Conservation (phyloP, 2,329 filamentous ascomycete species). For the Fonsecaea nubica region DNA sequence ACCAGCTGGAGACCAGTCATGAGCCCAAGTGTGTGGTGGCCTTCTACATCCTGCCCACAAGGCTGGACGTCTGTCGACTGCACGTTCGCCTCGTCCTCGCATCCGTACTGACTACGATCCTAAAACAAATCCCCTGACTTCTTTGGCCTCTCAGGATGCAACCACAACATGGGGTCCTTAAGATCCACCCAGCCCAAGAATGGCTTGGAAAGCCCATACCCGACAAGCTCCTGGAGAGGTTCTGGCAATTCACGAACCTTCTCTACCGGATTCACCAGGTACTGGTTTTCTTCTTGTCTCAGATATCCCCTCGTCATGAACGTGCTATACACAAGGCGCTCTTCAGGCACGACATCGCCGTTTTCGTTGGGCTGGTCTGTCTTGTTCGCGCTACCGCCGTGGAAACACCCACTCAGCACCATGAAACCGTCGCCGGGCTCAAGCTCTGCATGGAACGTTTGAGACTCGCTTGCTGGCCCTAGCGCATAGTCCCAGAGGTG, state of each 20-base stretch:
- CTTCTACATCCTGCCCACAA: background rate
- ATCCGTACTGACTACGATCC: background rate
- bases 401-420: conserved; percentile 46
- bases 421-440: conserved; percentile 48
- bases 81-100: background rate
- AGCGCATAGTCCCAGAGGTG: conserved; percentile 41
- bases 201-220: conserved; percentile 39
- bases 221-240: conserved; percentile 38
- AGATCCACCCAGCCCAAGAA: conserved; percentile 36
- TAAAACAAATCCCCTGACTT: conserved; percentile 21
- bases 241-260: conserved; percentile 34
- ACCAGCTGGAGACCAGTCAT: background rate
- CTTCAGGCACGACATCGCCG: conserved; percentile 39
- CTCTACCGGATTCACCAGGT: conserved; percentile 37
- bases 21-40: background rate
- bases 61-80: background rate
- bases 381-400: conserved; percentile 44
- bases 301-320: conserved; percentile 40
- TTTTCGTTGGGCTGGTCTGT: conserved; percentile 22
- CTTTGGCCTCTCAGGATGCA: conserved; percentile 26
- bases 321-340: conserved; percentile 39
- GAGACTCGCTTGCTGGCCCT: conserved; percentile 28
- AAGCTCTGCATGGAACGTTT: conserved; percentile 43
- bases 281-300: conserved; percentile 42
- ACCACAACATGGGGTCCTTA: conserved; percentile 33